These are phyloP conservation scores for Madurella mycetomatis DNA, from an alignment of 2,329 filamentous ascomycete genomes.

Conservation along the genomic window DNA sequence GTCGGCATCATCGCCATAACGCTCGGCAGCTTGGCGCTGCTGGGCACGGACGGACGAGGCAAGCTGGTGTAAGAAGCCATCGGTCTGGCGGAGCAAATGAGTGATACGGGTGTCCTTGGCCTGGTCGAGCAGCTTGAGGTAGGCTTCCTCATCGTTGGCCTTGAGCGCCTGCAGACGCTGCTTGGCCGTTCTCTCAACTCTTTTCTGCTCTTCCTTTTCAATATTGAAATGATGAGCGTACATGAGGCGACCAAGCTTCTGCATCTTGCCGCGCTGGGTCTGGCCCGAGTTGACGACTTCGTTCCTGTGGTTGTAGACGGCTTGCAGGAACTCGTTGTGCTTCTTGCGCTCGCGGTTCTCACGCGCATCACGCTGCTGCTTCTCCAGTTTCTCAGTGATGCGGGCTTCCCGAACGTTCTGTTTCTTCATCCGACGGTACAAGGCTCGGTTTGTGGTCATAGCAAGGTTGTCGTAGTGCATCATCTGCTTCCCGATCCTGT, in stretches of 20 bases:
- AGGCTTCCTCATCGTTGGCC: constrained; percentile 98
- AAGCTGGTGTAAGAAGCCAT: constrained; percentile 94
- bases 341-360: constrained; percentile 98
- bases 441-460: constrained; percentile 90
- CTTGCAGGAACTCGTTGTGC: constrained; percentile 84
- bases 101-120: constrained; percentile 99
- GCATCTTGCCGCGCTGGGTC: constrained; percentile 66
- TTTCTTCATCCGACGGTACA: constrained; percentile 94
- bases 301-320: constrained; percentile 75
- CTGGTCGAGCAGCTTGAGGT: constrained; percentile 94
- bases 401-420: constrained; percentile 91
- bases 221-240: constrained; percentile 87
- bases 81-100: constrained; percentile 91
- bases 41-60: constrained; percentile 92
- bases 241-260: constrained; percentile 89
- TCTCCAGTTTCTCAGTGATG: constrained; percentile 98
- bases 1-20: constrained; percentile 63
- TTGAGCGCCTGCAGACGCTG: constrained; percentile 98
- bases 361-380: constrained; percentile 93
- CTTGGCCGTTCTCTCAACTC: constrained; percentile 94
- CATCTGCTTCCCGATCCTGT: constrained; percentile 86
- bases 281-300: constrained; percentile 68
- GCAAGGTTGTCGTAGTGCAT: constrained; percentile 92
- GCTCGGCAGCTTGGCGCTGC: constrained; percentile 75
- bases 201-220: constrained; percentile 98